Evolutionary conservation across 1,284 basidiomycete species (phyloP), one percentile per base, ranked within the genome.

Genomic region (Fomes fomentarius): DNA sequence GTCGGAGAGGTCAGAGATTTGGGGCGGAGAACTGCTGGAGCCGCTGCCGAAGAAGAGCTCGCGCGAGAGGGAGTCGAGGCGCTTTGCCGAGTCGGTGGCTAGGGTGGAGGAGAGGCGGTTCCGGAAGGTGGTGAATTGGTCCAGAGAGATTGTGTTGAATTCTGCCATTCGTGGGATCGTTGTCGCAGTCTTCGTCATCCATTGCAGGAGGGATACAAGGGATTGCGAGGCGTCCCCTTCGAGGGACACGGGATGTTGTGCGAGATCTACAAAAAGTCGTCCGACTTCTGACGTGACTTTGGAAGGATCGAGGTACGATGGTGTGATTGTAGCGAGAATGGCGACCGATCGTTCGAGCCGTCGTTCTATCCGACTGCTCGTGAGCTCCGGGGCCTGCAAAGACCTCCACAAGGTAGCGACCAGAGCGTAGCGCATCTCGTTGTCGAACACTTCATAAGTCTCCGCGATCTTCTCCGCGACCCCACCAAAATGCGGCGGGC

Each of bases 161-260:
- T 69, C 72, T 14, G 66, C 69, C 42, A 77, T 67, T 44, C 71
- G 74, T 34, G 70, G 61, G 22, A 74, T 66, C 1, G 77, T 74
- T 6, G 68, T 61, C 4, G 71, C 53, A 1, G 61, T 63, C 8
- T 53, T 52, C 12, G 62, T 54, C 28, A 83, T 69, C 80, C 81
- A 83, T 48, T 77, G 73, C 25, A 85, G 66, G n/a, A 82, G 64
- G 4, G 69, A 63, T 6, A 81, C 53, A 11, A 80, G 51, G 8
- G 64, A 67, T n/a, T 72, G 72, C 4, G 78, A 74, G 10, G 63
- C 53, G 21, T 48, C 53, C 2, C 53, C 57, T 2, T 63, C 57
- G 17, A 58, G 9, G 1, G 52, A 15, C 10, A 56, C 50, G 35
- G 54, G 22, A 50, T 66, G 57, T 14, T 64, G 62, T 19, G 67